phyloP scores from a whole-genome alignment of 2,329 filamentous ascomycete species.

The Fusarium nanum region DNA sequence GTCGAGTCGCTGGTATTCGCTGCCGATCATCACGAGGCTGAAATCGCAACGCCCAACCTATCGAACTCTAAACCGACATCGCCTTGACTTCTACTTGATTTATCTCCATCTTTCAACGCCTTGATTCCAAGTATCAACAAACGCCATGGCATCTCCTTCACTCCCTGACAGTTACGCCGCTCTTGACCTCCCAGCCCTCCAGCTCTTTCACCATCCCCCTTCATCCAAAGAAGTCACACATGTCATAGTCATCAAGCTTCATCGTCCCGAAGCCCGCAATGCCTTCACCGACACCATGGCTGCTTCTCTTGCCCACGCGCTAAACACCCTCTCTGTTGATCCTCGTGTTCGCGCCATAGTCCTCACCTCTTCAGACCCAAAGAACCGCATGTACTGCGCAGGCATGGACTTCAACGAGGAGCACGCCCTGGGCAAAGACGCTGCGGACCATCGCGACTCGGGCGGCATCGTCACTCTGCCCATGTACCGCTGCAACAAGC shows the following conservation, averaged over 20 bases:
- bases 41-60: conserved; percentile 1
- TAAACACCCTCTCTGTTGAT: conserved; percentile 63
- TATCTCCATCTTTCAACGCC: background rate
- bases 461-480: conserved; percentile 67
- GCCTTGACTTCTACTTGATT: background rate
- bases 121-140: background rate
- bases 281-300: conserved; percentile 76
- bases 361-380: conserved; percentile 62
- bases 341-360: conserved; percentile 66
- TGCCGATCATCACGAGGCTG: conserved; percentile 18
- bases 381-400: conserved; percentile 66
- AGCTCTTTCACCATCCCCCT: conserved; percentile 61
- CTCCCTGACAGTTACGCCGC: conserved; percentile 55
- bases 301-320: conserved; percentile 67
- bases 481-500: conserved; percentile 68
- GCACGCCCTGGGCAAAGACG: conserved; percentile 42
- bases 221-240: conserved; percentile 67
- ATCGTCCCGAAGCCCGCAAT: conserved; percentile 75
- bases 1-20: conserved; percentile 7
- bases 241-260: conserved; percentile 70
- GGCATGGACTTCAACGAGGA: conserved; percentile 65
- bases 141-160: conserved; percentile 40
- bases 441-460: conserved; percentile 58
- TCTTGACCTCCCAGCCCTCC: conserved; percentile 58
- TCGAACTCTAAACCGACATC: conserved; percentile 30